These are phyloP conservation scores for Brasenia schreberi DNA, from an alignment of 164 flowering plant species.

Conservation along the genomic window DNA sequence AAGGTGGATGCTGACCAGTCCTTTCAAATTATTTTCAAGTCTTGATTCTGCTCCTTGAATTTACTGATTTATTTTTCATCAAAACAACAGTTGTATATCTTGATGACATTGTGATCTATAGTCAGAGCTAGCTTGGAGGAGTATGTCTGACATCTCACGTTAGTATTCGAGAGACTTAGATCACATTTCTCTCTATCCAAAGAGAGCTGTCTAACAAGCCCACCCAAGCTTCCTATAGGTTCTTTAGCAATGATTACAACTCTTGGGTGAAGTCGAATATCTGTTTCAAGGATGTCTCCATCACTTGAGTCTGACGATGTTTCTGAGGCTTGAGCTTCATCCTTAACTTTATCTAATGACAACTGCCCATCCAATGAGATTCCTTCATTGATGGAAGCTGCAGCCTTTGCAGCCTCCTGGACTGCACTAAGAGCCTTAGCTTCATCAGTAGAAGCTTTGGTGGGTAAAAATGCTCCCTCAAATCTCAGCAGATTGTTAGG, in stretches of 20 bases:
- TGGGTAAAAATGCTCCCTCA: too few relatives aligned
- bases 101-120: too few relatives aligned
- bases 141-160: too few relatives aligned
- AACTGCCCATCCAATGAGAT: conserved; percentile 9
- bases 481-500: too few relatives aligned
- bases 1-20: too few relatives aligned
- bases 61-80: too few relatives aligned
- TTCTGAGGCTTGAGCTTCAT: conserved; percentile 41
- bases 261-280: conserved; percentile 95
- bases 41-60: too few relatives aligned
- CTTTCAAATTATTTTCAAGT: too few relatives aligned
- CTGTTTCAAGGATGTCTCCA: conserved; percentile 29
- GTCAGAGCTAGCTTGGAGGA: too few relatives aligned
- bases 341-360: conserved; percentile 34
- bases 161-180: too few relatives aligned
- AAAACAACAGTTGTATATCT: too few relatives aligned
- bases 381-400: conserved; percentile 34
- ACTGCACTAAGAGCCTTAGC: conserved; percentile 88
- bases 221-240: conserved; percentile 84
- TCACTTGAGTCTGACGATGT: conserved; percentile 69
- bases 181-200: too few relatives aligned
- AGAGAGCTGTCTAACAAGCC: conserved; percentile 89
- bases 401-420: conserved; percentile 81
- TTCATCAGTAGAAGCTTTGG: conserved; percentile 95
- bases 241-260: conserved; percentile 99